A percentile compares a stretch with the other conserved stretches of the same genome.
These are phyloP conservation scores for Calycina marina DNA, from an alignment of 2,329 filamentous ascomycete species.

Conservation along the genomic window DNA sequence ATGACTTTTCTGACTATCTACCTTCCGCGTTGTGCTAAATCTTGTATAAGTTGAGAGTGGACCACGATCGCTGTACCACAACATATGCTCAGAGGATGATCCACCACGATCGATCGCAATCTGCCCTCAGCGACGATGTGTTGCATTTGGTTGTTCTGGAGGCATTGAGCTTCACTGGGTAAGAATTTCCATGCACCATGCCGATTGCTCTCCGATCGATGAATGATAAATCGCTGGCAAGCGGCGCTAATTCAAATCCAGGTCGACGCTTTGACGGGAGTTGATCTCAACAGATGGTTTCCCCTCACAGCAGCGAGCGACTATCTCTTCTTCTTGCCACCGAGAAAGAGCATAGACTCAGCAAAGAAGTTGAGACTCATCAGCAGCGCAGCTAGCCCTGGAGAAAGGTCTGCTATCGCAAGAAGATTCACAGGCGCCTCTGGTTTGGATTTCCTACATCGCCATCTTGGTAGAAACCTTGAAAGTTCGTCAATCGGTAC, in stretches of 20 bases:
- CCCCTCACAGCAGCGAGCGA: constrained; percentile 38
- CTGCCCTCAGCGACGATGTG: constrained; percentile 47
- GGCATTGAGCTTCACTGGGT: constrained; percentile 48
- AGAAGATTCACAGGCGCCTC: constrained; percentile 15
- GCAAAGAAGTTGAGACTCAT: constrained; percentile 45
- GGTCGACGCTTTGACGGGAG: constrained; percentile 29
- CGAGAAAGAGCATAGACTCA: constrained; percentile 34
- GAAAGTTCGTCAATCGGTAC: no score
- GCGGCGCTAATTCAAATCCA: background rate
- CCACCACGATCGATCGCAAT: constrained; percentile 50
- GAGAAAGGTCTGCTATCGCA: constrained; percentile 16
- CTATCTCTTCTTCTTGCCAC: constrained; percentile 44
- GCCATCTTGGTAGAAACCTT: no score
- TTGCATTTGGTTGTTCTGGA: constrained; percentile 48
- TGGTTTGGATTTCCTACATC: no score
- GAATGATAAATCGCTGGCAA: no score
- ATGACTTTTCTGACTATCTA: no score
- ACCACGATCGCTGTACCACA: constrained; percentile 24
- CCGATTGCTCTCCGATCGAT: background rate
- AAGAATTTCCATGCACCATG: background rate
- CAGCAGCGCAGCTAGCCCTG: constrained; percentile 39
- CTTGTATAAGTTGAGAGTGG: constrained; percentile 23
- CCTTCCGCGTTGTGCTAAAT: no score
- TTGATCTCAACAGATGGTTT: constrained; percentile 39
- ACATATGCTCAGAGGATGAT: constrained; percentile 46